A percentile compares a stretch with the other conserved stretches of the same genome.
These are phyloP conservation scores for Trichomonascaceae sp. DNA, from an alignment of 1,139 yeast genomes.

Conservation along the genomic window DNA sequence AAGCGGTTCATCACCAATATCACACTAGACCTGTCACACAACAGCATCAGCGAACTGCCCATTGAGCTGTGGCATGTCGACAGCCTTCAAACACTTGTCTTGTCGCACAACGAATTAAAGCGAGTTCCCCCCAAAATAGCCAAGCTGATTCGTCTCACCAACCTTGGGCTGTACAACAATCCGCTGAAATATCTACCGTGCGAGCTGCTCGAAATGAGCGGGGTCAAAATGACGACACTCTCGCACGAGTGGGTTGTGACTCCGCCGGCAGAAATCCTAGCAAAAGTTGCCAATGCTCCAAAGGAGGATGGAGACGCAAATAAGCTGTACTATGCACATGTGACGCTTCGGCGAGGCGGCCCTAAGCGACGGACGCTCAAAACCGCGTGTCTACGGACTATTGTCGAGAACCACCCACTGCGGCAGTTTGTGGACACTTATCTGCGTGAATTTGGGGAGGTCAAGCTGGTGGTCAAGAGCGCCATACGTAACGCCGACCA, in stretches of 20 bases:
- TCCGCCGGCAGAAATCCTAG: constrained; percentile 3
- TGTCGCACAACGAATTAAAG: constrained; percentile 39
- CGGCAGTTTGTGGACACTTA: constrained; percentile 9
- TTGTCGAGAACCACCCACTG: too few relatives aligned
- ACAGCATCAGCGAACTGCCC: constrained; percentile 38
- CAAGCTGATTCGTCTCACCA: constrained; percentile 31
- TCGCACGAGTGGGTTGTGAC: constrained; percentile 34
- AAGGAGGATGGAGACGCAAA: constrained; percentile 1
- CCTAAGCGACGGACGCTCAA: too few relatives aligned
- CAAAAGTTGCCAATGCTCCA: constrained; percentile 1
- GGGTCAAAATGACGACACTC: constrained; percentile 34
- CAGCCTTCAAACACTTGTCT: constrained; percentile 39
- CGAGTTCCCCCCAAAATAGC: constrained; percentile 42
- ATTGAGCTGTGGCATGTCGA: constrained; percentile 37
- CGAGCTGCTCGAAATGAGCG: constrained; percentile 35
- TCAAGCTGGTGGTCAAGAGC: constrained; percentile 7
- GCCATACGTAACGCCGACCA: constrained; percentile 24
- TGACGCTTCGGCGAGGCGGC: neutral
- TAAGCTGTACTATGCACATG: constrained; percentile 1
- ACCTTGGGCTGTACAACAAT: constrained; percentile 42
- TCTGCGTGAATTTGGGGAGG: constrained; percentile 7
- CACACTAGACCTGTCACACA: constrained; percentile 39
- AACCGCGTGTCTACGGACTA: too few relatives aligned
- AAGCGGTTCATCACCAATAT: too few relatives aligned
- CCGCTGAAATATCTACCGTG: constrained; percentile 39